Base-by-base conservation (phyloP, 371 early-diverging fungal species). In the Coemansia sp. region DNA sequence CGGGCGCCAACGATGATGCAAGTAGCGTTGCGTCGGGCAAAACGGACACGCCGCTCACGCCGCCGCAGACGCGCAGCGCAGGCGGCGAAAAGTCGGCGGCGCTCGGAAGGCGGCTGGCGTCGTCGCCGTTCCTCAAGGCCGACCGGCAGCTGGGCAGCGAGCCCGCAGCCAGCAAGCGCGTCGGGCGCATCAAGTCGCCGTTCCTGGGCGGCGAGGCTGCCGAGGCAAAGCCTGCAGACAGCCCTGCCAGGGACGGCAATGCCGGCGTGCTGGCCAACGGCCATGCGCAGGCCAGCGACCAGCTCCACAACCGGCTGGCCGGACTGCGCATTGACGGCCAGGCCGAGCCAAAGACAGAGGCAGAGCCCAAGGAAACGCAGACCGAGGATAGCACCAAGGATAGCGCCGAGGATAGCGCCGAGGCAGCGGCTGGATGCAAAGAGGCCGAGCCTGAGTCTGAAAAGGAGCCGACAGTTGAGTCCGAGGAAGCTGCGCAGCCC, bases 91-190 rank as follows among this genome's bases (percentile, higher is more conserved):
- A 68, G 43, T 31, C 45, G 10, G 49, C 63, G 42, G 50, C 57
- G 38, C 48, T 71, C 48, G 75, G 74, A 14, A 53, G 45, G 43
- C 56, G 62, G 6, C 69, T 75, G 32, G 65, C 75, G 14, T 62
- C 66, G 10, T 75, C 75, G 31, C 75, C 75, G 11, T 75, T 75
- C 67, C 42, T 75, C n/a, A 53, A 70, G 57, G 75, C 75, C 0
- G 75, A 75, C 51, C 66, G 75, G 5, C 60, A 60, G 42, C 43
- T 60, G 30, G 10, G 62, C 38, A 62, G 55, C 7, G 66, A 56
- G 8, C 34, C 62, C 6, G 31, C 54, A 7, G 30, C 58, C 4
- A 7, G 65, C 32, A 70, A 69, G 63, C 50, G 45, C 9, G 52
- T 72, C 36, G 72, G 72, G 0, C 73, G 72, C 20, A 57, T 75